Conservation (phyloP, 2,329 filamentous ascomycete species). For the Penicillium corylophilum region DNA sequence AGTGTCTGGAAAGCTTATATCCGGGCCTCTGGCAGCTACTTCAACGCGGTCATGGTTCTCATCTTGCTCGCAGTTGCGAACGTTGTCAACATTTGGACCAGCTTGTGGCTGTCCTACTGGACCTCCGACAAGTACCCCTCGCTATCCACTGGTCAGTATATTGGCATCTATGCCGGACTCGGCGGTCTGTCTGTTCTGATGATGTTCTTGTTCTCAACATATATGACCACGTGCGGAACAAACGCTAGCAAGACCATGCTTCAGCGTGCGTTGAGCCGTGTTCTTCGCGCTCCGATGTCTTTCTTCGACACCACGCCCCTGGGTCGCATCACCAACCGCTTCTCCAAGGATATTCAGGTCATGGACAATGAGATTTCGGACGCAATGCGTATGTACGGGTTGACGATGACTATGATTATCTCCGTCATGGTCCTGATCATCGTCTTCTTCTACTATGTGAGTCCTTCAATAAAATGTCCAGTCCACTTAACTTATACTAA, state of each 20-base stretch:
- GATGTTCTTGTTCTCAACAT: conserved; percentile 77
- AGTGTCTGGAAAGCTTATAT: conserved; percentile 77
- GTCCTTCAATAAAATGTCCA: conserved; percentile 7
- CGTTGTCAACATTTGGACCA: conserved; percentile 81
- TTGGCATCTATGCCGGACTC: conserved; percentile 68
- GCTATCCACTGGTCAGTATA: conserved; percentile 67
- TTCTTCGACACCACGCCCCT: conserved; percentile 98
- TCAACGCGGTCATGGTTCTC: conserved; percentile 61
- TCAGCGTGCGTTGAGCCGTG: conserved; percentile 72
- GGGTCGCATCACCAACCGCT: conserved; percentile 92
- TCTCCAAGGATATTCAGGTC: conserved; percentile 90
- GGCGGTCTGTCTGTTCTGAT: conserved; percentile 69
- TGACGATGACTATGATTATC: conserved; percentile 78
- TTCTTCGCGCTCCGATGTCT: conserved; percentile 70
- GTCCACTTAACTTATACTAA: background rate
- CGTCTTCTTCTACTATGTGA: conserved; percentile 80
- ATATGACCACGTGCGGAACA: conserved; percentile 76
- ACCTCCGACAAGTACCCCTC: conserved; percentile 70
- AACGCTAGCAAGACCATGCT: conserved; percentile 80
- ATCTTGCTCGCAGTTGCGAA: conserved; percentile 70
- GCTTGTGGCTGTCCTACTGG: conserved; percentile 93
- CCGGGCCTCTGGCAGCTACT: conserved; percentile 66
- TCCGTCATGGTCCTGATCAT: conserved; percentile 89
- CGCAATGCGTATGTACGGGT: conserved; percentile 86
- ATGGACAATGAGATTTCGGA: conserved; percentile 94